phyloP scores from a whole-genome alignment of 148 eudicot genomes.

The Camellia sinensis region DNA sequence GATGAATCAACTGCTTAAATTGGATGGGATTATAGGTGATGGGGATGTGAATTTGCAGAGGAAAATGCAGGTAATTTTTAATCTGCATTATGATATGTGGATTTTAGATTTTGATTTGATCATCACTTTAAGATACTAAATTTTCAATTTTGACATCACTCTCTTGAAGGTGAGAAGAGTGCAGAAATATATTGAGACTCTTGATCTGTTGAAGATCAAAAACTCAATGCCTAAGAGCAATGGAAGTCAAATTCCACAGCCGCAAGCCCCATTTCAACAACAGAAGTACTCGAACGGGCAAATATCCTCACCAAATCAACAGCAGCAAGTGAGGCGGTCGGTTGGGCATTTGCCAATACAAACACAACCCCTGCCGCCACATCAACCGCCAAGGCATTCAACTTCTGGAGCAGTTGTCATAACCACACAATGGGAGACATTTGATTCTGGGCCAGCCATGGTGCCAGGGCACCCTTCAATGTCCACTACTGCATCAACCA shows the following conservation, averaged over 20 bases:
- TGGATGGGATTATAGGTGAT: slow-evolving; percentile 68
- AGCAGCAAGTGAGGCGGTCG: slow-evolving; percentile 42
- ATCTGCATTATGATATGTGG: neutral
- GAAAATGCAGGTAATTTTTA: slow-evolving; percentile 74
- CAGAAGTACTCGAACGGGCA: slow-evolving; percentile 32
- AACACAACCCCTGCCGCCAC: slow-evolving; percentile 18
- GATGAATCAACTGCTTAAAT: slow-evolving; percentile 78
- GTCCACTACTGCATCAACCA: slow-evolving; percentile 21
- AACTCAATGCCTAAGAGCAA: slow-evolving; percentile 39
- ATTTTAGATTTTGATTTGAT: neutral
- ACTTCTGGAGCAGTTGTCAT: slow-evolving; percentile 49
- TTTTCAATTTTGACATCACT: slow-evolving; percentile 15
- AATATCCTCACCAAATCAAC: slow-evolving; percentile 36
- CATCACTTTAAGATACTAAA: neutral
- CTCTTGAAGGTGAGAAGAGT: slow-evolving; percentile 67
- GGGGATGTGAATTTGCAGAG: slow-evolving; percentile 83
- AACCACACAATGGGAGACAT: slow-evolving; percentile 95
- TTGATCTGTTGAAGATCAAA: slow-evolving; percentile 71
- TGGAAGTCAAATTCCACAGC: slow-evolving; percentile 23
- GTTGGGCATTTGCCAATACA: slow-evolving; percentile 32
- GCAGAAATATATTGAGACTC: slow-evolving; percentile 82
- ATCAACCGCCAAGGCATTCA: slow-evolving; percentile 30
- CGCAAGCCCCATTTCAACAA: slow-evolving; percentile 29
- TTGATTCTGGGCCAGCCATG: slow-evolving; percentile 53
- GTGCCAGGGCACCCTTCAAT: slow-evolving; percentile 34